Conservation (phyloP, 1,139 yeast genomes). For the Taphrina wiesneri region DNA sequence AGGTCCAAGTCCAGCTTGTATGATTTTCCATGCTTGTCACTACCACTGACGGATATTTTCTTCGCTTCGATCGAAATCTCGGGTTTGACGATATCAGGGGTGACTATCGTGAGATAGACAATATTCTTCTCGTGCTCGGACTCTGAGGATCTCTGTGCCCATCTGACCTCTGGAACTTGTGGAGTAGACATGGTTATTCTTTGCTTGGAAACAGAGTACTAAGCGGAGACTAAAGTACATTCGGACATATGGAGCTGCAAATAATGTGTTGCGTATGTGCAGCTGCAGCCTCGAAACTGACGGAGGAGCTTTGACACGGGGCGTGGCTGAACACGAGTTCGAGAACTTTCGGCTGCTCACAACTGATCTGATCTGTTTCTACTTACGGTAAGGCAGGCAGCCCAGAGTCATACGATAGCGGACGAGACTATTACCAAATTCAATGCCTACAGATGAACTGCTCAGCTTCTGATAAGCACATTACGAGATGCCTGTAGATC, state of each 20-base stretch:
- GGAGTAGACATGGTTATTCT: conserved; percentile 13
- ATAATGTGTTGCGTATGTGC: conserved; percentile 5
- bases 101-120: conserved; percentile 69
- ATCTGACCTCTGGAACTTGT: conserved; percentile 33
- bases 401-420: no score
- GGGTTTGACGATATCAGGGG: conserved; percentile 68
- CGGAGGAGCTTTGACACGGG: conserved; percentile 10
- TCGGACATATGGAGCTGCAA: conserved; percentile 1
- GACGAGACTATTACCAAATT: no score
- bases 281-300: conserved; percentile 5
- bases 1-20: conserved; percentile 40
- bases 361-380: background rate
- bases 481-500: no score
- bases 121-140: conserved; percentile 71
- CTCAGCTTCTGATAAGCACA: no score
- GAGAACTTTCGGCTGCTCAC: conserved; percentile 16
- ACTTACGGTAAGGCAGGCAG: no score
- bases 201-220: background rate
- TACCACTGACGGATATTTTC: conserved; percentile 60
- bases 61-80: conserved; percentile 64
- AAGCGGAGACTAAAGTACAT: background rate
- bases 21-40: conserved; percentile 50
- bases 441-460: no score
- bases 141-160: conserved; percentile 62
- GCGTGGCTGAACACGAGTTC: conserved; percentile 5